phyloP scores from a whole-genome alignment of 495 filamentous ascomycete species.

The Xylaria longipes region DNA sequence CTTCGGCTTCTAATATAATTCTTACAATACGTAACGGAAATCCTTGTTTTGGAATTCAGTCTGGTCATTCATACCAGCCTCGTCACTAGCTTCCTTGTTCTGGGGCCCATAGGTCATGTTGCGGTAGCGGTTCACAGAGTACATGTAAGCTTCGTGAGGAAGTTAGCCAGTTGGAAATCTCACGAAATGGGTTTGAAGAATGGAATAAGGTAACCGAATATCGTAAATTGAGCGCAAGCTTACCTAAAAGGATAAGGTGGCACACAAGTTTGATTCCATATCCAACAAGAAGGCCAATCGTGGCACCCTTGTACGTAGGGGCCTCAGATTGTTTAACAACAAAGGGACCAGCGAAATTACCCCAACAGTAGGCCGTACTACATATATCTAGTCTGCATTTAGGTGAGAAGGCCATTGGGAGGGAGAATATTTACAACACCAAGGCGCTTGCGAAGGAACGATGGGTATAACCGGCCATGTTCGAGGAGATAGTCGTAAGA shows the following conservation, averaged over 20 bases:
- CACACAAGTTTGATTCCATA: constrained; percentile 21
- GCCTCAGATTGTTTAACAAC: constrained; percentile 23
- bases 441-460: constrained; percentile 25
- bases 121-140: background rate
- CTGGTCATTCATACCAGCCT: constrained; percentile 24
- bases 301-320: constrained; percentile 13
- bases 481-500: constrained; percentile 20
- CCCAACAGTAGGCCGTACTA: constrained; percentile 27
- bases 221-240: background rate
- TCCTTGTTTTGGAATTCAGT: constrained; percentile 27
- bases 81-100: constrained; percentile 23
- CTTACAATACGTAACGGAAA: constrained; percentile 24
- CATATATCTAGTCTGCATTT: background rate
- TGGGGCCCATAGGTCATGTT: background rate
- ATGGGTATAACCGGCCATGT: constrained; percentile 27
- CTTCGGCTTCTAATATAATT: background rate
- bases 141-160: background rate
- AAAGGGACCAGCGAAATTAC: constrained; percentile 24
- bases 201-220: background rate
- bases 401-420: background rate
- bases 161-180: background rate
- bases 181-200: background rate
- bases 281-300: constrained; percentile 19
- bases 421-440: constrained; percentile 11
- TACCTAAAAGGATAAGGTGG: constrained; percentile 17